Base-by-base conservation (phyloP, 805 yeast genomes). In the Komagataella kurtzmanii region DNA sequence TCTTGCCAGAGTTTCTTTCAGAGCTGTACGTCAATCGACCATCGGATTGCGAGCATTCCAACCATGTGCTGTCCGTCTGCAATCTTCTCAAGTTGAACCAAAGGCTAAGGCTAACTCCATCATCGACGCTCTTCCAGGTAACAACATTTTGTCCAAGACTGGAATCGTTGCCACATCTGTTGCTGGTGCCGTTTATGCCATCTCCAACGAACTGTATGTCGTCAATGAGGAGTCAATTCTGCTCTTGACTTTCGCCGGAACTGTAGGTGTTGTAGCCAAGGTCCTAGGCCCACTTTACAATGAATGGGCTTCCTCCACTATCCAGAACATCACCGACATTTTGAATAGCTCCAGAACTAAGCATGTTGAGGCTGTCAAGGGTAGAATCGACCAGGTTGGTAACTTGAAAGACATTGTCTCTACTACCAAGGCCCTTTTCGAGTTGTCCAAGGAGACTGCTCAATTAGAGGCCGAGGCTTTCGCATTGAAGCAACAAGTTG, bases 371-470 rank as follows among this genome's bases (percentile, higher is more conserved):
- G 97, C 98, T 52, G 98, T 93, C 61, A 83, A 90, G 74, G 84
- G 79, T 60, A 88, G 98, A 80, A 91, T 93, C 63, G 84, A 76
- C 54, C 79, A 87, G 59, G 98, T 93, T 53, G 74, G 88, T 59
- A 85, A 85, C 73, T 81, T 93, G 70, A 85, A 87, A 75, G 93
- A 88, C 64, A 97, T 93, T 67, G 95, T 88, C 58, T 73, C 82
- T 58, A 85, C 91, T 65, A 93, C 99, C 69, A 83, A 88, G 75
- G 84, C 85, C 63, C 80, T 93, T 65, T 93, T 93, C 64, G 93
- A 88, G 64, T 80, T 91, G 54, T 91, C 99, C 56, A 90, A 88
- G 77, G 97, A 93, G 76, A 91, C 99, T 57, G 97, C 95, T 60
- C 80, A 85, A 74, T 79, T 90, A 65, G 99, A 93, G 80, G 95